phyloP scores from a whole-genome alignment of 495 filamentous ascomycete species.

The Achaetomiella virescens region DNA sequence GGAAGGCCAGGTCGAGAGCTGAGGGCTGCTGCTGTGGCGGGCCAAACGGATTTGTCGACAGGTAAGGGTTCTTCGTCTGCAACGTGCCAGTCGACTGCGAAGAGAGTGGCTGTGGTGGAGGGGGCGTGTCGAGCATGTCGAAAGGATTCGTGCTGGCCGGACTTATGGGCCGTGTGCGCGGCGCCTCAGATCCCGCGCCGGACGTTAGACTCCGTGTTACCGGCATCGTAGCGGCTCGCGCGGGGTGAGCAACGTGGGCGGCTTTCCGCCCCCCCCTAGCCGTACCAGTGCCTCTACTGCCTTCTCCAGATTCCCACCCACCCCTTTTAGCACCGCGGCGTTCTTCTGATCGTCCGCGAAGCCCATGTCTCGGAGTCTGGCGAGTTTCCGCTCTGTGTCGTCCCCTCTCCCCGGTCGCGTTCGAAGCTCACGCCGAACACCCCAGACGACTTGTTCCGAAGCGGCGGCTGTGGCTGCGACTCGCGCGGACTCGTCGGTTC shows the following conservation, averaged over 20 bases:
- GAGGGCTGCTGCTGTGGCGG: slow-evolving; percentile 38
- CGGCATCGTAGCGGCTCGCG: slow-evolving; percentile 29
- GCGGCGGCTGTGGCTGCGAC: slow-evolving; percentile 19
- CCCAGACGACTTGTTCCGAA: slow-evolving; percentile 54
- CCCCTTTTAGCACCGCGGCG: slow-evolving; percentile 65
- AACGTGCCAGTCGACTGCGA: slow-evolving; percentile 54
- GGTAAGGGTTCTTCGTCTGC: slow-evolving; percentile 48
- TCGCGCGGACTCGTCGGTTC: slow-evolving; percentile 26
- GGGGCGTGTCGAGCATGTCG: slow-evolving; percentile 44
- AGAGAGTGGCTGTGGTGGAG: slow-evolving; percentile 45
- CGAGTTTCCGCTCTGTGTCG: slow-evolving; percentile 62
- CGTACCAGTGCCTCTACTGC: slow-evolving; percentile 76
- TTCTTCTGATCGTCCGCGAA: slow-evolving; percentile 82
- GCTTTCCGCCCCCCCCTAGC: slow-evolving; percentile 60
- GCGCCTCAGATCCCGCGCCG: slow-evolving; percentile 26
- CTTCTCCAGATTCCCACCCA: slow-evolving; percentile 77
- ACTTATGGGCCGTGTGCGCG: slow-evolving; percentile 28
- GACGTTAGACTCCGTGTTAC: slow-evolving; percentile 41
- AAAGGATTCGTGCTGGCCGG: slow-evolving; percentile 63
- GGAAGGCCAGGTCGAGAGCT: slow-evolving; percentile 60
- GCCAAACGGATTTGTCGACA: slow-evolving; percentile 47
- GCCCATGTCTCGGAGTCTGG: slow-evolving; percentile 80
- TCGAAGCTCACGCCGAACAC: slow-evolving; percentile 62
- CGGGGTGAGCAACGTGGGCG: slow-evolving; percentile 34
- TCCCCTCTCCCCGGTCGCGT: slow-evolving; percentile 37